phyloP scores from a whole-genome alignment of 371 early-diverging fungal species.

The Blakeslea trispora region DNA sequence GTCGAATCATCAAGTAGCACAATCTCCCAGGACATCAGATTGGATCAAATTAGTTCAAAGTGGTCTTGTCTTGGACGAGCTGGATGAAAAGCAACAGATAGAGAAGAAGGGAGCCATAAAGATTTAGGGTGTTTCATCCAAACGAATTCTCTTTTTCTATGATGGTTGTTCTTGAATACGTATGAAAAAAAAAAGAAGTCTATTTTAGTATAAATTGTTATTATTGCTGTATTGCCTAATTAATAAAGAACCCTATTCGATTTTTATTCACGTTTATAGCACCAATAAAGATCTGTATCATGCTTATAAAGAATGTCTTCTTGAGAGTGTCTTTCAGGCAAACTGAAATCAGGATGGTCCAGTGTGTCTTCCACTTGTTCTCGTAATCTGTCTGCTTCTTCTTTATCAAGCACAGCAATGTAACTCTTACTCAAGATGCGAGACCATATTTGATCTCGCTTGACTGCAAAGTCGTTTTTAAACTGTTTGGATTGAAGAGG shows the following conservation, averaged over 20 bases:
- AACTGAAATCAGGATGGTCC: conserved; percentile 20
- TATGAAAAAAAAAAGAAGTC: no score
- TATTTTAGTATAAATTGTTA: no score
- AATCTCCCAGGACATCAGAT: conserved; percentile 1
- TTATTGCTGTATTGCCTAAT: no score
- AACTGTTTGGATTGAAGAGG: conserved; percentile 31
- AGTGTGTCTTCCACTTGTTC: conserved; percentile 29
- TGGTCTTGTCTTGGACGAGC: not conserved
- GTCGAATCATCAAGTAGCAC: not conserved
- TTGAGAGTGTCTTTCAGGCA: conserved; percentile 11
- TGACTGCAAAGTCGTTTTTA: conserved; percentile 18
- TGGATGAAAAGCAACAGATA: not conserved
- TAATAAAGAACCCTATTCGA: no score
- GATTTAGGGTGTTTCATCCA: no score
- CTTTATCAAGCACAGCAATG: conserved; percentile 35
- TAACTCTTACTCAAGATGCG: conserved; percentile 49
- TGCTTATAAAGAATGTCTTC: conserved; percentile 30
- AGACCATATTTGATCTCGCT: conserved; percentile 28
- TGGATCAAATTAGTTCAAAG: conserved; percentile 2
- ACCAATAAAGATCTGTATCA: conserved; percentile 42
- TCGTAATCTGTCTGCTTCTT: conserved; percentile 21
- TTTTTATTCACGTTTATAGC: conserved; percentile 11
- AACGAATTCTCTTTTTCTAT: no score
- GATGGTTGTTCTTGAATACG: no score
- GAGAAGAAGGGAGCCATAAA: no score